These are phyloP conservation scores for Talaromyces sp. DNA, from an alignment of 2,329 filamentous ascomycete genomes.

Conservation along the genomic window DNA sequence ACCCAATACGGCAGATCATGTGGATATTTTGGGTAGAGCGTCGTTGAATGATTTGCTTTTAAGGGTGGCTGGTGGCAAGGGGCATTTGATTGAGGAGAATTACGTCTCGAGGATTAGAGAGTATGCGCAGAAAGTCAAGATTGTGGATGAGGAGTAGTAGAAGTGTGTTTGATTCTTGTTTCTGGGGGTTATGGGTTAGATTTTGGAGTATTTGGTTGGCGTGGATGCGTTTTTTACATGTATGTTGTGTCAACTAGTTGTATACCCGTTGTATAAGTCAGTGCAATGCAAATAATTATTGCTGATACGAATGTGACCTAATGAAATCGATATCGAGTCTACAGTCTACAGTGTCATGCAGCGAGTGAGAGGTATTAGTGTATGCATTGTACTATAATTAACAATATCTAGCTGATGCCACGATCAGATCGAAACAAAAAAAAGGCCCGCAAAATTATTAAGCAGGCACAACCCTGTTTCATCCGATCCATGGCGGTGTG, in stretches of 20 bases:
- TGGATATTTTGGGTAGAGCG: constrained; percentile 87
- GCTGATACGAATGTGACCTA: not conserved
- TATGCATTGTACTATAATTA: constrained; percentile 14
- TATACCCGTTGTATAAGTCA: not conserved
- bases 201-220: not conserved
- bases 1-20: constrained; percentile 77
- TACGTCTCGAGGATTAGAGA: constrained; percentile 75
- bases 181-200: not conserved
- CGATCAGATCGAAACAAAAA: not conserved
- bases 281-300: not conserved
- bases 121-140: constrained; percentile 77
- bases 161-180: not conserved
- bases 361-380: not conserved
- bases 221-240: not conserved
- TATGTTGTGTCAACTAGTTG: not conserved
- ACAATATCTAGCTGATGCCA: not conserved
- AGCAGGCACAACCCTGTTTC: not conserved
- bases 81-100: constrained; percentile 69
- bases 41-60: constrained; percentile 88
- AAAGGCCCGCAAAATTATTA: not conserved
- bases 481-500: not conserved
- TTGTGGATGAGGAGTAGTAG: constrained; percentile 57
- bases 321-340: not conserved
- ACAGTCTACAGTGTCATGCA: not conserved
- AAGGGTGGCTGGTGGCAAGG: constrained; percentile 76